These are phyloP conservation scores for Mycena olivaceomarginata DNA, from an alignment of 768 basidiomycete genomes.

Conservation along the genomic window DNA sequence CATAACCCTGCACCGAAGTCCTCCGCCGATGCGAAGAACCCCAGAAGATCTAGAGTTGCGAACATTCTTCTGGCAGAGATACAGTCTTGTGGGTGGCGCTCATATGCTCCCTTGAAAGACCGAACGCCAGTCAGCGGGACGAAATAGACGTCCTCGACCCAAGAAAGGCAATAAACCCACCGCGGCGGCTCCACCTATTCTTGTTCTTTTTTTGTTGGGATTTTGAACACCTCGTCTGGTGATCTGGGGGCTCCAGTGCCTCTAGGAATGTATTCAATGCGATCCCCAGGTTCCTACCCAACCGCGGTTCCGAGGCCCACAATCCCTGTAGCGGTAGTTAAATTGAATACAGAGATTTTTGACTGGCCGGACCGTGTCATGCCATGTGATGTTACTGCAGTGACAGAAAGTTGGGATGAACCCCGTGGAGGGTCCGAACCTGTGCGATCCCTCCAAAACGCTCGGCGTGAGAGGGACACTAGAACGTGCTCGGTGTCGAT, in stretches of 20 bases:
- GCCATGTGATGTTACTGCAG: too few species aligned
- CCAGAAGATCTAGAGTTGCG: not conserved
- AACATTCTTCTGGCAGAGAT: not conserved
- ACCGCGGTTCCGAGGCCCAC: too few species aligned
- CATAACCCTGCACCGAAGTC: not conserved
- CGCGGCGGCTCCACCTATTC: not conserved
- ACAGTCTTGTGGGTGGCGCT: not conserved
- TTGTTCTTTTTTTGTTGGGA: not conserved
- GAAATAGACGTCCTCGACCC: not conserved
- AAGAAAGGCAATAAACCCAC: not conserved
- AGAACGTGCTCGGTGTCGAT: too few species aligned
- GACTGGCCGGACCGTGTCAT: too few species aligned
- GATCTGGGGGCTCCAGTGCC: not conserved
- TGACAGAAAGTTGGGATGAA: too few species aligned
- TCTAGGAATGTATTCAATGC: not conserved
- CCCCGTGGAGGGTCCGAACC: too few species aligned
- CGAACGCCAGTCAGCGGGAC: not conserved
- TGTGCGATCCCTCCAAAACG: too few species aligned
- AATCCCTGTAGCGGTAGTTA: too few species aligned
- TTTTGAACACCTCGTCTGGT: not conserved
- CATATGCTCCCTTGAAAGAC: slow-evolving; percentile 11
- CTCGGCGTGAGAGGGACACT: not conserved
- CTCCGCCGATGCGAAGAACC: not conserved
- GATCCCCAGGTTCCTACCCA: too few species aligned
- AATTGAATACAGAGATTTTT: too few species aligned